Evolutionary conservation across 805 yeast species (phyloP).

Genomic region (Candida sonorensis): DNA sequence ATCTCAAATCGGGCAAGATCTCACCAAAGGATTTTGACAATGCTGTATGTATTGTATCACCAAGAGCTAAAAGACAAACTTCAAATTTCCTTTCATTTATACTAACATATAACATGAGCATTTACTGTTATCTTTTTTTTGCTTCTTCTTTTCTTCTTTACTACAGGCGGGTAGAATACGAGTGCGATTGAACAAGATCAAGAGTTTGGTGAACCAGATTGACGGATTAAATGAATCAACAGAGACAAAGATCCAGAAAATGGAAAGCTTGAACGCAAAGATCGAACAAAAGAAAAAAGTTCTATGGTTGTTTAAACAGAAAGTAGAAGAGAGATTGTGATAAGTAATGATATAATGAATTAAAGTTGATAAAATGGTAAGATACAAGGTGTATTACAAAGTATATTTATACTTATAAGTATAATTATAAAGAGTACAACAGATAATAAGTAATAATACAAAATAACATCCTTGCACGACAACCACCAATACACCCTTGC

Average conservation of each 20-base stretch:
- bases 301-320: constrained; percentile 14
- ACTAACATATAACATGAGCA: no score
- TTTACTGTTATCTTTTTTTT: no score
- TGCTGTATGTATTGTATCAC: constrained; percentile 31
- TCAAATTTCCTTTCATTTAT: no score
- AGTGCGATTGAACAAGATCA: constrained; percentile 31
- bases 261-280: constrained; percentile 28
- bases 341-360: not conserved
- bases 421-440: no score
- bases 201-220: constrained; percentile 31
- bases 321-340: constrained; percentile 10
- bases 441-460: no score
- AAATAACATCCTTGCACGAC: no score
- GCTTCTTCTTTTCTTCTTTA: no score
- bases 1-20: constrained; percentile 31
- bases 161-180: constrained; percentile 39
- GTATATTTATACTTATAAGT: no score
- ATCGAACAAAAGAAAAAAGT: constrained; percentile 23
- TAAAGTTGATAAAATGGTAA: no score
- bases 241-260: constrained; percentile 27
- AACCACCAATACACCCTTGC: no score
- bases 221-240: constrained; percentile 40
- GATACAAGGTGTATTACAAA: no score
- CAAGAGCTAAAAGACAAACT: no score
- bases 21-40: constrained; percentile 38